Percentiles rank a stretch among this genome's conserved stretches.
Conservation (phyloP, 164 flowering plant genomes). For the grape (Vitis vinifera) region DNA sequence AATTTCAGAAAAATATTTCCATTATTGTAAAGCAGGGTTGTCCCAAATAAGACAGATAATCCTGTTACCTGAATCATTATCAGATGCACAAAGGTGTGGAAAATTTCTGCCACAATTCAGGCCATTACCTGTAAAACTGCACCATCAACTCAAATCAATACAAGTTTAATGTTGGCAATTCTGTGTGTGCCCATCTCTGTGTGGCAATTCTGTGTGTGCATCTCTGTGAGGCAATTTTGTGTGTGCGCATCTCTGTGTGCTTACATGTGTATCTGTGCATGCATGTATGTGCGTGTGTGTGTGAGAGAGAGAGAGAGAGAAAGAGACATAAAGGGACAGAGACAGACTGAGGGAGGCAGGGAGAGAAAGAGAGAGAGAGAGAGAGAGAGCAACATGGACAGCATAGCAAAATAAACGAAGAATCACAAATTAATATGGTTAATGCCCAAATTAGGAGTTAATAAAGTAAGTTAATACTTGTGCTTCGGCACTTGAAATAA, state of each 20-base stretch:
- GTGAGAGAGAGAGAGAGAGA: background rate
- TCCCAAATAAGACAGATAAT: background rate
- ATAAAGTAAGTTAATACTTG: constrained; percentile 51
- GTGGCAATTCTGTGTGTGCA: background rate
- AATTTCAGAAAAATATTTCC: background rate
- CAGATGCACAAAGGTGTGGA: constrained; percentile 52
- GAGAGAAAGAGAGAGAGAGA: no score
- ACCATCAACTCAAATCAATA: constrained; percentile 20
- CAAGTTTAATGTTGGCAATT: background rate
- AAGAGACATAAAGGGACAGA: no score
- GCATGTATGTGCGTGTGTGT: background rate
- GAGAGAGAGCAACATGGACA: background rate
- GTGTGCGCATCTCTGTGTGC: no score
- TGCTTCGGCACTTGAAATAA: constrained; percentile 58
- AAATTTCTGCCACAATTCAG: constrained; percentile 61
- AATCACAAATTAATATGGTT: background rate
- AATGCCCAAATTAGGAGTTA: background rate
- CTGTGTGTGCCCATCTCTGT: background rate
- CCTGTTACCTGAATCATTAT: constrained; percentile 44
- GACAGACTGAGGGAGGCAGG: no score
- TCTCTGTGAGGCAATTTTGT: no score
- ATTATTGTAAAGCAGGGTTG: no score
- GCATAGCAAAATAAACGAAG: background rate
- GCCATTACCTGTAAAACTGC: constrained; percentile 76
- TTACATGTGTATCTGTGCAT: background rate